A percentile compares a stretch with the other conserved stretches of the same genome.
Evolutionary conservation across 352 stramenopile genomes (phyloP).

Genomic region (Phytophthora sojae): DNA sequence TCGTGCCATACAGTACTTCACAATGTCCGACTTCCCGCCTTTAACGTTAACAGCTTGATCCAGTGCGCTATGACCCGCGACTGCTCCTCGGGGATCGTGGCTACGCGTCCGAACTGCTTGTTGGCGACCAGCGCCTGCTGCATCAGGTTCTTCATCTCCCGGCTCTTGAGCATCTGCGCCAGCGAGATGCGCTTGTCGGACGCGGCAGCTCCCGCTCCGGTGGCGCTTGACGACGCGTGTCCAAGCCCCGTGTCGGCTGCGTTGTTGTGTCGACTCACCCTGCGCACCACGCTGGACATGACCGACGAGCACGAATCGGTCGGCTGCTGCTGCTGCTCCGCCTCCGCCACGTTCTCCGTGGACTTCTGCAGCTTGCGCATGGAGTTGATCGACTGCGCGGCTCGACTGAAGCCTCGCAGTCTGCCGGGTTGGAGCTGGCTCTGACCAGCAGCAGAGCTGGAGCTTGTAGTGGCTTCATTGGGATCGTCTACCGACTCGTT

Average conservation of each 20-base stretch:
- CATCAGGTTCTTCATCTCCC: constrained; percentile 69
- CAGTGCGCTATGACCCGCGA: constrained; percentile 71
- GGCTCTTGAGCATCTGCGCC: constrained; percentile 58
- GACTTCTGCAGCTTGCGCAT: constrained; percentile 24
- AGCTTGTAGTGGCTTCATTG: not conserved
- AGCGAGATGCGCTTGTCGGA: constrained; percentile 46
- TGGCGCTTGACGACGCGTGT: not conserved
- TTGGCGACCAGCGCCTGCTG: constrained; percentile 52
- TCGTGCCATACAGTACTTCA: no score
- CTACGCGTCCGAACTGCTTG: constrained; percentile 9
- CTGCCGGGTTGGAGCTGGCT: constrained; percentile 1
- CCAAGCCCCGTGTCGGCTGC: not conserved
- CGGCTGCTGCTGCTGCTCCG: not conserved
- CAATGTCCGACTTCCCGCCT: no score
- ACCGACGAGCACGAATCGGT: constrained; percentile 45
- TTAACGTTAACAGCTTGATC: constrained; percentile 53
- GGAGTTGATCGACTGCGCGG: constrained; percentile 47
- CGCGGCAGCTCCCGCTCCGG: not conserved
- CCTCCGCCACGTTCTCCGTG: not conserved
- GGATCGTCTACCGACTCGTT: no score
- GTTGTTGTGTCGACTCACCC: constrained; percentile 7
- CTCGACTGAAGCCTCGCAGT: constrained; percentile 36
- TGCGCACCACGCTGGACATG: constrained; percentile 38
- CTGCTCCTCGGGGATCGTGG: constrained; percentile 25
- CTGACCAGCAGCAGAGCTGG: not conserved